phyloP scores from a whole-genome alignment of 1,284 basidiomycete species.

The Sanghuangporus baumii region DNA sequence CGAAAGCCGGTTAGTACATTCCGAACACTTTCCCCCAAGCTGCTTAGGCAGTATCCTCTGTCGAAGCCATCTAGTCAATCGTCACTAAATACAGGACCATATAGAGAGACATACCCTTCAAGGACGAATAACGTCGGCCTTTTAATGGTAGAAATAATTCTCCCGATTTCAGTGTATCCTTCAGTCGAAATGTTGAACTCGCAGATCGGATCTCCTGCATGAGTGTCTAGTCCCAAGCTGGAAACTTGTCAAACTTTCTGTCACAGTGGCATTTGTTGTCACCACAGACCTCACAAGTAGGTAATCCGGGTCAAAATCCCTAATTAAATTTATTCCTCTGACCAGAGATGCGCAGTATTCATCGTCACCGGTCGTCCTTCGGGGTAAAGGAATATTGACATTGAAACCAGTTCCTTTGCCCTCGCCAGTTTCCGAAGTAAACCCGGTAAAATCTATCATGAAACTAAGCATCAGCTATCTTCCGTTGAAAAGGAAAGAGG shows the following conservation, averaged over 20 bases:
- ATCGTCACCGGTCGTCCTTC: slow-evolving; percentile 25
- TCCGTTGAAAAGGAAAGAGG: neutral
- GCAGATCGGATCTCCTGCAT: slow-evolving; percentile 31
- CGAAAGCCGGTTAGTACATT: slow-evolving; percentile 25
- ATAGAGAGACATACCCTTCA: slow-evolving; percentile 29
- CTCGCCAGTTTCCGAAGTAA: slow-evolving; percentile 26
- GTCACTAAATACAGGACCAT: neutral
- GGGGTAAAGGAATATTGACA: slow-evolving; percentile 31
- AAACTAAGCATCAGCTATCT: neutral
- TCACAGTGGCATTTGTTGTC: neutral
- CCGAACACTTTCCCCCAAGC: slow-evolving; percentile 25
- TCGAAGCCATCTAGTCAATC: neutral
- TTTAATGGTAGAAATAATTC: slow-evolving; percentile 23
- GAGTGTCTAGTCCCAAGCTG: slow-evolving; percentile 35
- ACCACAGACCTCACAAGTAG: slow-evolving; percentile 29
- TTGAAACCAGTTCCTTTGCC: slow-evolving; percentile 27
- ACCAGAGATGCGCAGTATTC: slow-evolving; percentile 26
- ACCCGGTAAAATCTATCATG: slow-evolving; percentile 31
- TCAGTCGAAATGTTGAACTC: slow-evolving; percentile 29
- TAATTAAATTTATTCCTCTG: slow-evolving; percentile 22
- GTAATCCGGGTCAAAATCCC: slow-evolving; percentile 24
- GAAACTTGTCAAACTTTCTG: neutral
- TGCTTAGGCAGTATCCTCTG: slow-evolving; percentile 28
- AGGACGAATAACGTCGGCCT: slow-evolving; percentile 30
- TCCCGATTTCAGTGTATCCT: slow-evolving; percentile 30